Conservation (phyloP, 1,284 basidiomycete genomes). For the Ustilago trichophora region DNA sequence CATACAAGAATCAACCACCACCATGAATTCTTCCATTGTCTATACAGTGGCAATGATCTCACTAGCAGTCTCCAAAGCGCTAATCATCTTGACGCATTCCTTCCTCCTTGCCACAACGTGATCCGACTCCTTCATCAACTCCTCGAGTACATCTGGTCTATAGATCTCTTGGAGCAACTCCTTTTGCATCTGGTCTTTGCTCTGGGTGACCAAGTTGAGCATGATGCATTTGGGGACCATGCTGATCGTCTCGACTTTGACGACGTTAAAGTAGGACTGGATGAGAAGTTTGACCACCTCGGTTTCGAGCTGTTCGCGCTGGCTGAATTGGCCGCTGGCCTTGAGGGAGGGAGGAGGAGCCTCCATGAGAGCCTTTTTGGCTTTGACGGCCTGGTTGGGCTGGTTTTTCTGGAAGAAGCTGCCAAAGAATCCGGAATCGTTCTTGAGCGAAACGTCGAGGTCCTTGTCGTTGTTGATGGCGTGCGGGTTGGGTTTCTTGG, state of each 20-base stretch:
- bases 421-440: conserved; percentile 87
- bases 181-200: conserved; percentile 90
- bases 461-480: conserved; percentile 90
- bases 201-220: conserved; percentile 87
- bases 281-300: conserved; percentile 88
- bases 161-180: conserved; percentile 74
- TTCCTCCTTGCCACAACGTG: conserved; percentile 63
- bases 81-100: conserved; percentile 66
- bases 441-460: conserved; percentile 86
- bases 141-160: conserved; percentile 60
- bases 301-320: conserved; percentile 96
- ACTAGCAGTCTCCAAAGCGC: conserved; percentile 62
- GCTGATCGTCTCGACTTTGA: conserved; percentile 99
- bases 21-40: too few relatives aligned
- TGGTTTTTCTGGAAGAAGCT: conserved; percentile 85
- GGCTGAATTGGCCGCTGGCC: conserved; percentile 89
- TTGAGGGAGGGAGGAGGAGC: conserved; percentile 87
- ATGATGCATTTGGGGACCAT: conserved; percentile 96
- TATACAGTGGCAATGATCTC: conserved; percentile 65
- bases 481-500: conserved; percentile 67
- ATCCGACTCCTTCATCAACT: conserved; percentile 65
- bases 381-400: conserved; percentile 69
- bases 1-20: conserved; percentile 4
- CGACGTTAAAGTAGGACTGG: conserved; percentile 68
- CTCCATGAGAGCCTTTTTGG: conserved; percentile 79